A percentile compares a stretch with the other conserved stretches of the same genome.
Evolutionary conservation across 108 stramenopile species (phyloP).

Genomic region (Nannochloropsis oceanica): DNA sequence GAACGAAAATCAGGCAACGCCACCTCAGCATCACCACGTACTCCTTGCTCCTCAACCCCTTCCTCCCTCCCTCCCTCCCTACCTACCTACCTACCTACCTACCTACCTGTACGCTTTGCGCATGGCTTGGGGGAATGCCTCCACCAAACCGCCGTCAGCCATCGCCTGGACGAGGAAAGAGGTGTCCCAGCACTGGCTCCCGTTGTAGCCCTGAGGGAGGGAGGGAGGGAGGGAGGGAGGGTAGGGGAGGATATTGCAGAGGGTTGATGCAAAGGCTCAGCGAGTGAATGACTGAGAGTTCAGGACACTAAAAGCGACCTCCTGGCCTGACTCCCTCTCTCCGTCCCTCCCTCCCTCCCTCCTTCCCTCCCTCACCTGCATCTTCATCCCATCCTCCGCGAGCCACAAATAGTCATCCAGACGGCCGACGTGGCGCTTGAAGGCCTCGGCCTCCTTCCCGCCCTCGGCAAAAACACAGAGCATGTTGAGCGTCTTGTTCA

Average conservation of each 20-base stretch:
- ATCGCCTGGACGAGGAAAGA: conserved; percentile 78
- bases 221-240: too few relatives aligned
- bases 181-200: conserved; percentile 93
- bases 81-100: too few relatives aligned
- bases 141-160: conserved; percentile 55
- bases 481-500: conserved; percentile 94
- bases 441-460: conserved; percentile 26
- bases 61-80: too few relatives aligned
- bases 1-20: too few relatives aligned
- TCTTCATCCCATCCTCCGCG: conserved; percentile 97
- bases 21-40: too few relatives aligned
- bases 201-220: conserved; percentile 92
- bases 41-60: too few relatives aligned
- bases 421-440: conserved; percentile 67
- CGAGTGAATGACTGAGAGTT: too few relatives aligned
- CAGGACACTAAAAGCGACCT: too few relatives aligned
- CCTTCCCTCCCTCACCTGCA: conserved; percentile 62
- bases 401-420: conserved; percentile 92
- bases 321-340: too few relatives aligned
- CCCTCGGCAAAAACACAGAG: conserved; percentile 42
- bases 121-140: conserved; percentile 56
- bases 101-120: too few relatives aligned
- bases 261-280: too few relatives aligned
- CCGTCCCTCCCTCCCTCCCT: not conserved
- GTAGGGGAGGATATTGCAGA: too few relatives aligned